Evolutionary conservation across 176 grass and related monocot genomes (phyloP).

Genomic region (Oryza meridionalis): DNA sequence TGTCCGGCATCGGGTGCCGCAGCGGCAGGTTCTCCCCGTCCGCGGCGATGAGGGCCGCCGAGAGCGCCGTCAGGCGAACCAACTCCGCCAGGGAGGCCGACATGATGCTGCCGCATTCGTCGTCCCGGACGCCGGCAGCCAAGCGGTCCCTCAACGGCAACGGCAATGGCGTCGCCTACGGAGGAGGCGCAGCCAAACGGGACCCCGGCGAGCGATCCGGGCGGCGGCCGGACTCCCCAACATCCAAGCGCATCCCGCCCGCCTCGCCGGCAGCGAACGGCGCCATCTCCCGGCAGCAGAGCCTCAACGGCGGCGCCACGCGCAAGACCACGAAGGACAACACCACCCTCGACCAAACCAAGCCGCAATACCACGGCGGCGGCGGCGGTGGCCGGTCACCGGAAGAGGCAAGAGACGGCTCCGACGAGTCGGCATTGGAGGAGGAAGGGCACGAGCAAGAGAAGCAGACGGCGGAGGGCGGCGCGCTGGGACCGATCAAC

Average conservation of each 20-base stretch:
- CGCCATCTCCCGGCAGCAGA: not conserved
- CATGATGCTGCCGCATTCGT: constrained; percentile 32
- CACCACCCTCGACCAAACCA: constrained; percentile 23
- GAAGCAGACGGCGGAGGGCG: not conserved
- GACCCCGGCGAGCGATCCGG: constrained; percentile 55
- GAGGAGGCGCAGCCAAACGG: not conserved
- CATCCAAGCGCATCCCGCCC: constrained; percentile 24
- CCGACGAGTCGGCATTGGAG: not conserved
- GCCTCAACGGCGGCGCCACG: not conserved
- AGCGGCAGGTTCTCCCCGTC: constrained; percentile 60
- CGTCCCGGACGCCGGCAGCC: constrained; percentile 11
- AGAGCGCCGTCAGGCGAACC: constrained; percentile 43
- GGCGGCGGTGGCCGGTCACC: not conserved
- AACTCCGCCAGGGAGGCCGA: constrained; percentile 50
- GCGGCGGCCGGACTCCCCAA: constrained; percentile 37
- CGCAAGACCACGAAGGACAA: constrained; percentile 10
- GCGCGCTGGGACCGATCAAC: constrained; percentile 30
- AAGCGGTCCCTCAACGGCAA: constrained; percentile 39
- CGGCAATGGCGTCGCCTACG: not conserved
- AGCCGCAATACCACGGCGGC: not conserved
- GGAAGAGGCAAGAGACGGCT: not conserved
- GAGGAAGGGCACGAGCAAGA: not conserved
- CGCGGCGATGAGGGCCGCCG: constrained; percentile 43
- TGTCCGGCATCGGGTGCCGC: constrained; percentile 54
- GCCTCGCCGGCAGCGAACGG: constrained; percentile 10